These are phyloP conservation scores for Boletales sp. DNA, from an alignment of 768 basidiomycete species.

Conservation along the genomic window DNA sequence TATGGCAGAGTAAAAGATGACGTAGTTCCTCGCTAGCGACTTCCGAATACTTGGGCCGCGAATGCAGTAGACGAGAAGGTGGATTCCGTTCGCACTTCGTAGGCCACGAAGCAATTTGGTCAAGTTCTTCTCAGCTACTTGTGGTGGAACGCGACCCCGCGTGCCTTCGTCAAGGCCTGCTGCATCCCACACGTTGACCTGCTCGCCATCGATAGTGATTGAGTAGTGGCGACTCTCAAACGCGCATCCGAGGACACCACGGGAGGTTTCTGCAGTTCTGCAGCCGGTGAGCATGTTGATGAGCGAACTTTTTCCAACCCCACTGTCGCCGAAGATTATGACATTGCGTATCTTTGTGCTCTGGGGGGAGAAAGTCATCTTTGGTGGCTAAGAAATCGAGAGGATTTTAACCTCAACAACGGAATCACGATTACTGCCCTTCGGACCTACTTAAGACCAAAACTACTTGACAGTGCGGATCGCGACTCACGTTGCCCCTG, in stretches of 20 bases:
- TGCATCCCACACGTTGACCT: constrained; percentile 30
- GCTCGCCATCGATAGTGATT: constrained; percentile 13
- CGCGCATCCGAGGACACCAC: constrained; percentile 2
- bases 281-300: constrained; percentile 7
- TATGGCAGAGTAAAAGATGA: constrained; percentile 28
- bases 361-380: constrained; percentile 1
- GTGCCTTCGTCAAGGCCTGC: constrained; percentile 29
- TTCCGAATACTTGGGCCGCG: constrained; percentile 29
- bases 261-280: not conserved
- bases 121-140: constrained; percentile 24
- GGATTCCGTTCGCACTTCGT: constrained; percentile 24
- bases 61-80: constrained; percentile 32
- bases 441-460: not conserved
- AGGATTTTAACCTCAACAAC: constrained; percentile 9
- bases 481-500: constrained; percentile 7
- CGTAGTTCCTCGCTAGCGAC: constrained; percentile 27
- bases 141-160: constrained; percentile 20
- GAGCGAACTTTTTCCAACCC: constrained; percentile 6
- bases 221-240: constrained; percentile 17
- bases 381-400: not conserved
- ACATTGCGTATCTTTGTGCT: constrained; percentile 26
- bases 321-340: constrained; percentile 12
- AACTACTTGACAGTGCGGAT: not conserved
- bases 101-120: constrained; percentile 31
- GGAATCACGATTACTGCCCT: not conserved